Evolutionary conservation across 2,329 filamentous ascomycete species (phyloP).

Genomic region (Apiospora sp.): DNA sequence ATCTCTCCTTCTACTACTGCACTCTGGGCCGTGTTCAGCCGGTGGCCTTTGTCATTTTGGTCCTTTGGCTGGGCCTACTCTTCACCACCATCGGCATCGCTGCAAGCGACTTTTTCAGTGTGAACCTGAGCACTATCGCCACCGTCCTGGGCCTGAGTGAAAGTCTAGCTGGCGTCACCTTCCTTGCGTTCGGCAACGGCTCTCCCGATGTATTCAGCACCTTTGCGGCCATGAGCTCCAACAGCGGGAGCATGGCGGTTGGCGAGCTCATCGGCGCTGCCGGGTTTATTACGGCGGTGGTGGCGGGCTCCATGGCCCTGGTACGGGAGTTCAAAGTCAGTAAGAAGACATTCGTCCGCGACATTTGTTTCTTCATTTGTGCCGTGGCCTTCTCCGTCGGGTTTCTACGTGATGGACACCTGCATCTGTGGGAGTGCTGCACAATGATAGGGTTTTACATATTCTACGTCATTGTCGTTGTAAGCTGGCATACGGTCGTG

Average conservation of each 20-base stretch:
- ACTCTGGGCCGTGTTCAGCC: conserved; percentile 71
- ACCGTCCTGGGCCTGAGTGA: conserved; percentile 91
- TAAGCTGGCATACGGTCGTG: conserved; percentile 90
- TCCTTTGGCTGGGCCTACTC: conserved; percentile 84
- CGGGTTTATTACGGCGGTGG: conserved; percentile 94
- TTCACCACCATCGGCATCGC: conserved; percentile 98
- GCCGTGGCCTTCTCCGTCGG: conserved; percentile 87
- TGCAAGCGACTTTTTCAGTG: conserved; percentile 97
- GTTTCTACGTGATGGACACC: conserved; percentile 83
- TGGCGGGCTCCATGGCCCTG: conserved; percentile 95
- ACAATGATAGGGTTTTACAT: conserved; percentile 91
- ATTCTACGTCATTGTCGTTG: conserved; percentile 88
- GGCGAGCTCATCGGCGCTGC: conserved; percentile 95
- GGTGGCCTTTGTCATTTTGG: conserved; percentile 79
- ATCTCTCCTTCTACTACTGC: conserved; percentile 93
- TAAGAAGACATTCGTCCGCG: conserved; percentile 86
- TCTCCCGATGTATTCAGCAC: conserved; percentile 99
- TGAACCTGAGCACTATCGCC: conserved; percentile 94
- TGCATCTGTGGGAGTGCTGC: conserved; percentile 88
- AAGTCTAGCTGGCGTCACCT: conserved; percentile 94
- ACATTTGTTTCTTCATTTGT: conserved; percentile 90
- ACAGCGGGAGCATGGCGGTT: conserved; percentile 95
- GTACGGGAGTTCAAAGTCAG: conserved; percentile 95
- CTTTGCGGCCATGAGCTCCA: conserved; percentile 96
- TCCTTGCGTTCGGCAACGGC: conserved; percentile 95